Evolutionary conservation across 305 asterid genomes (phyloP).

Genomic region (Fraxinus baroniana): DNA sequence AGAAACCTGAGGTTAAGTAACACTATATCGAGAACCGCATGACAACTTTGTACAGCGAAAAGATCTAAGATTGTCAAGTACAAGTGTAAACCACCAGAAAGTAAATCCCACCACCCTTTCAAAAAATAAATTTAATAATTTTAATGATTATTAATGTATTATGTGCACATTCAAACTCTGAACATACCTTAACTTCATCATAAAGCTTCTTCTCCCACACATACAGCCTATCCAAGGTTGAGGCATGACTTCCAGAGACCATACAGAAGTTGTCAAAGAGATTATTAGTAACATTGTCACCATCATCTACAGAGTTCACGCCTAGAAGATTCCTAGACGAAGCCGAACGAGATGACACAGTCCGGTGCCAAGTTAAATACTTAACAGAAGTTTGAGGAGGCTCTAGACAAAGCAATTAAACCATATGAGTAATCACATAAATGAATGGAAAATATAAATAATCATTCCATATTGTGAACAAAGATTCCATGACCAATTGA

Average conservation of each 20-base stretch:
- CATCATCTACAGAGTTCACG: conserved; percentile 49
- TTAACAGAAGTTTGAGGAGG: conserved; percentile 71
- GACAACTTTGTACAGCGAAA: not conserved
- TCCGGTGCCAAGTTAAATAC: conserved; percentile 94
- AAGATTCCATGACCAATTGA: not conserved
- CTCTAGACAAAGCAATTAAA: conserved; percentile 42
- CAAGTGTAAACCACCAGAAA: not conserved
- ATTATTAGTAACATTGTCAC: conserved; percentile 49
- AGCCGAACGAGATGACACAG: conserved; percentile 80
- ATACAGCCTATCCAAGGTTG: conserved; percentile 86
- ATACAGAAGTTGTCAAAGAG: conserved; percentile 82
- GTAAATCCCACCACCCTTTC: not conserved
- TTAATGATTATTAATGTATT: not conserved
- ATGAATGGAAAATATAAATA: not conserved
- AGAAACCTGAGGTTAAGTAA: not conserved
- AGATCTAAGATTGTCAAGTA: not conserved
- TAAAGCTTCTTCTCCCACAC: conserved; percentile 99
- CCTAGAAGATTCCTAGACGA: conserved; percentile 82
- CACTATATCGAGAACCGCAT: not conserved
- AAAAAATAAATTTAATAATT: not conserved
- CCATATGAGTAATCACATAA: conserved; percentile 19
- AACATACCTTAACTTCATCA: conserved; percentile 78
- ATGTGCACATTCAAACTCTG: not conserved
- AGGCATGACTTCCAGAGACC: conserved; percentile 97
- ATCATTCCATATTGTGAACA: not conserved